These are phyloP conservation scores for Crithidia thermophila DNA, from an alignment of 208 protist genomes.

Conservation along the genomic window DNA sequence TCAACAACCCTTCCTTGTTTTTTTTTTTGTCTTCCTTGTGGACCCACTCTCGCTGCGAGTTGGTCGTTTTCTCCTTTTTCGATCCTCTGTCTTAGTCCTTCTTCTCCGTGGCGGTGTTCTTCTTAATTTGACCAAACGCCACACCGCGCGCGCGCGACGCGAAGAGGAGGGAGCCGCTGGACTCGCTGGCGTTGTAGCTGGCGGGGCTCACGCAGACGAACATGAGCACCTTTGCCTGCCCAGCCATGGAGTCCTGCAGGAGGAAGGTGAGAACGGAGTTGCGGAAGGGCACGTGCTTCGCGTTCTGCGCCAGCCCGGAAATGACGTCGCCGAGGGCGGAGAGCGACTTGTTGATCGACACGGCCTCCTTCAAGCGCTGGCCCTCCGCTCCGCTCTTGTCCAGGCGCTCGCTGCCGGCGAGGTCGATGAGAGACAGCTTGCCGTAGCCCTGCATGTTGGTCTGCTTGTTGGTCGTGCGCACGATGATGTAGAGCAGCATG, in stretches of 20 bases:
- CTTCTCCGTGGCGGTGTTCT: slow-evolving; percentile 66
- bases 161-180: slow-evolving; percentile 88
- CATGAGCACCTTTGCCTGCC: slow-evolving; percentile 96
- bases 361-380: slow-evolving; percentile 89
- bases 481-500: slow-evolving; percentile 93
- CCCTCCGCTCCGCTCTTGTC: slow-evolving; percentile 89
- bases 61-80: background rate
- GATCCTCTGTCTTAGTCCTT: slow-evolving; percentile 15
- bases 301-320: slow-evolving; percentile 73
- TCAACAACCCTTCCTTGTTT: background rate
- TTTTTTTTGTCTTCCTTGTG: background rate
- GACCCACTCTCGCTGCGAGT: background rate
- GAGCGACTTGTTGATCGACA: slow-evolving; percentile 94
- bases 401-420: slow-evolving; percentile 93
- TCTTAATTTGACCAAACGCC: slow-evolving; percentile 89
- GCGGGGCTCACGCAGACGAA: slow-evolving; percentile 95
- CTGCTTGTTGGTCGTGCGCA: slow-evolving; percentile 87
- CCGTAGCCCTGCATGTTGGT: slow-evolving; percentile 91
- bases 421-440: slow-evolving; percentile 94
- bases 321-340: slow-evolving; percentile 92
- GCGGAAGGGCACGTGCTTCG: slow-evolving; percentile 93
- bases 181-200: slow-evolving; percentile 93
- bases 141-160: slow-evolving; percentile 90
- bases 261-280: slow-evolving; percentile 93
- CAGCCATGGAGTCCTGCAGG: slow-evolving; percentile 93